These are phyloP conservation scores for Carallia brachiata DNA, from an alignment of 345 rosid species.

Conservation along the genomic window DNA sequence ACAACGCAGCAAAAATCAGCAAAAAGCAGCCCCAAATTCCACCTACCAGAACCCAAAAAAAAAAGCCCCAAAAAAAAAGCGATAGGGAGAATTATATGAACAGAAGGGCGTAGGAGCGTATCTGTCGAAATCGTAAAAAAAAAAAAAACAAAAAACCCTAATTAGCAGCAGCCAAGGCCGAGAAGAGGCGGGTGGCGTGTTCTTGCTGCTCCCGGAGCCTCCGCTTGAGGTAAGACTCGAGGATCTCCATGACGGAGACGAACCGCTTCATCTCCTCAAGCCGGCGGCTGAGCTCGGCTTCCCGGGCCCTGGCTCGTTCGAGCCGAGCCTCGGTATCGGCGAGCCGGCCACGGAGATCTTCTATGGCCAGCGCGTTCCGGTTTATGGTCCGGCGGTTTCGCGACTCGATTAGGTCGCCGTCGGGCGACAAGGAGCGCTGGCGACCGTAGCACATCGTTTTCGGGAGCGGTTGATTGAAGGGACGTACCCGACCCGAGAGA, in stretches of 20 bases:
- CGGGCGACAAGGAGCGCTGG: slow-evolving; percentile 47
- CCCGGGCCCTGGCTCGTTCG: slow-evolving; percentile 74
- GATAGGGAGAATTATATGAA: background rate
- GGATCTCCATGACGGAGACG: slow-evolving; percentile 89
- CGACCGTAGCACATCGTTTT: slow-evolving; percentile 66
- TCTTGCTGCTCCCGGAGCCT: slow-evolving; percentile 69
- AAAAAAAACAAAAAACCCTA: background rate
- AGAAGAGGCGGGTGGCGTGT: slow-evolving; percentile 45
- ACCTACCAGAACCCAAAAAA: background rate
- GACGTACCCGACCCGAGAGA: too few species aligned
- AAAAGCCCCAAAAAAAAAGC: background rate
- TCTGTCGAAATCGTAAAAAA: slow-evolving; percentile 4
- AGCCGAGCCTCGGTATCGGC: slow-evolving; percentile 80
- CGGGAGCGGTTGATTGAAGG: too few species aligned
- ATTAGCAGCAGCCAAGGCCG: slow-evolving; percentile 28
- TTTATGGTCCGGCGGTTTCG: slow-evolving; percentile 23
- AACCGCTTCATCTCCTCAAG: slow-evolving; percentile 81
- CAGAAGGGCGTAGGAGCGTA: background rate
- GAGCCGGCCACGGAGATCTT: slow-evolving; percentile 54
- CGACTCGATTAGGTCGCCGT: slow-evolving; percentile 22
- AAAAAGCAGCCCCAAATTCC: background rate
- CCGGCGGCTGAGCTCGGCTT: slow-evolving; percentile 74
- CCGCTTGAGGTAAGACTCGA: slow-evolving; percentile 61
- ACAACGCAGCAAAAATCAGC: background rate
- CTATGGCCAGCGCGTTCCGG: slow-evolving; percentile 39